Conservation (phyloP, 1,284 basidiomycete genomes). For the Afroboletus lepidellus region DNA sequence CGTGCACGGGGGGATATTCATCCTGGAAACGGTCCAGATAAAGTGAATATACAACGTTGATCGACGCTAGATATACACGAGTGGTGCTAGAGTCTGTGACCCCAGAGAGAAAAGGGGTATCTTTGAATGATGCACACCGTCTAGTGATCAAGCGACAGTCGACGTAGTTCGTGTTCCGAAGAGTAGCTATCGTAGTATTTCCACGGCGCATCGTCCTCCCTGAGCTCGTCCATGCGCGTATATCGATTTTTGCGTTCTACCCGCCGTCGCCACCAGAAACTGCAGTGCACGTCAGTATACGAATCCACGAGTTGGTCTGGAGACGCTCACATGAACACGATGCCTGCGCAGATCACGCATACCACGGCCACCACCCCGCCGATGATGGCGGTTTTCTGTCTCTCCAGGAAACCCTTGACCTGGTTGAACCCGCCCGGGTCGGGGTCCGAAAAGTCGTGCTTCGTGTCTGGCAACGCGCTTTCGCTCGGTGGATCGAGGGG, state of each 20-base stretch:
- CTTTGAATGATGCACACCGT: not conserved
- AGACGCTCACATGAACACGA: constrained; percentile 30
- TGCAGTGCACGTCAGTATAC: constrained; percentile 13
- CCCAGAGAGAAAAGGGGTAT: not conserved
- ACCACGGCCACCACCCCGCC: constrained; percentile 19
- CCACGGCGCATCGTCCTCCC: constrained; percentile 35
- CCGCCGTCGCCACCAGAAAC: constrained; percentile 32
- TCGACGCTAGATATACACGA: not conserved
- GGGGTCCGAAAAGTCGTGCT: constrained; percentile 23
- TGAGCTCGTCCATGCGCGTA: constrained; percentile 27
- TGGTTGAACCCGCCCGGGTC: constrained; percentile 23
- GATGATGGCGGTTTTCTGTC: constrained; percentile 25
- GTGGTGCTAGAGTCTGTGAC: not conserved
- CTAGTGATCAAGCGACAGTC: constrained; percentile 8
- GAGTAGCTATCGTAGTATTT: constrained; percentile 22
- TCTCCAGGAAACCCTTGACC: constrained; percentile 22
- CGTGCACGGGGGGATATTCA: too few relatives aligned
- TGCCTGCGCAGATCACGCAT: constrained; percentile 15
- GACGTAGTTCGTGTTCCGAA: constrained; percentile 16
- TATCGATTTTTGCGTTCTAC: constrained; percentile 24
- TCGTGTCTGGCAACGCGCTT: constrained; percentile 19
- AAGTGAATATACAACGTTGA: not conserved
- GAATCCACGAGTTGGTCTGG: not conserved
- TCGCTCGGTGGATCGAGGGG: constrained; percentile 27
- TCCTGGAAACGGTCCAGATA: too few relatives aligned